Conservation (phyloP, 1,284 basidiomycete species). For the Uromyces viciae-fabae region DNA sequence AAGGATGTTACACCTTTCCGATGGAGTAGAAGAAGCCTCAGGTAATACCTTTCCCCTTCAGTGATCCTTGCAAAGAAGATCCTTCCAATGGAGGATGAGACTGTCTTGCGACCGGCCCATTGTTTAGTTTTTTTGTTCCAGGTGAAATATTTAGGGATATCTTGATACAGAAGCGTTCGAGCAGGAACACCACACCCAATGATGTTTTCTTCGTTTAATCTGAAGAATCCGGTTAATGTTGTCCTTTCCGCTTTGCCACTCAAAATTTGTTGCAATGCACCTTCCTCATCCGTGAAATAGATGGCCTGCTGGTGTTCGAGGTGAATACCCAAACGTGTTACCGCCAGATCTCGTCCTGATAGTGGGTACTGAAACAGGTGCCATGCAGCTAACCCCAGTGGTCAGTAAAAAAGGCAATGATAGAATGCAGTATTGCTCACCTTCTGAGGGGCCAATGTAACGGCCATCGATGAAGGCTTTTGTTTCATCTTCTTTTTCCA, state of each 20-base stretch:
- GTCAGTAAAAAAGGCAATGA: not conserved
- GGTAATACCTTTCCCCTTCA: conserved; percentile 56
- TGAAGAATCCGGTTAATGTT: not conserved
- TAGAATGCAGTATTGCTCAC: not conserved
- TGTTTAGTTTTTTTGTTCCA: not conserved
- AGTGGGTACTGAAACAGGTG: conserved; percentile 55
- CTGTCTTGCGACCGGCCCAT: conserved; percentile 49
- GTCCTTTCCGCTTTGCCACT: not conserved
- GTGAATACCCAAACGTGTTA: not conserved
- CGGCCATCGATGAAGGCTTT: not conserved
- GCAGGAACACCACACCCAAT: not conserved
- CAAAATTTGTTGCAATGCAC: not conserved
- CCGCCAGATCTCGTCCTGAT: conserved; percentile 47
- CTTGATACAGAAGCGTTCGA: not conserved
- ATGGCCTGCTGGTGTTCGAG: not conserved
- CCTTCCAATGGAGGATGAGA: conserved; percentile 54
- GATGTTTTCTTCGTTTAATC: not conserved
- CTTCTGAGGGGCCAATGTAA: not conserved
- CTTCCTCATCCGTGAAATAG: not conserved
- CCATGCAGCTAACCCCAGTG: conserved; percentile 53
- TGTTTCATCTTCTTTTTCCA: not conserved
- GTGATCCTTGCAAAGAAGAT: conserved; percentile 56
- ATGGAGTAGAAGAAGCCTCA: conserved; percentile 56
- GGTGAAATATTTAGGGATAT: conserved; percentile 7
- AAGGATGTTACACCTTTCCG: conserved; percentile 56